Evolutionary conservation across 495 filamentous ascomycete species (phyloP).

Genomic region (Pyronema domesticum): DNA sequence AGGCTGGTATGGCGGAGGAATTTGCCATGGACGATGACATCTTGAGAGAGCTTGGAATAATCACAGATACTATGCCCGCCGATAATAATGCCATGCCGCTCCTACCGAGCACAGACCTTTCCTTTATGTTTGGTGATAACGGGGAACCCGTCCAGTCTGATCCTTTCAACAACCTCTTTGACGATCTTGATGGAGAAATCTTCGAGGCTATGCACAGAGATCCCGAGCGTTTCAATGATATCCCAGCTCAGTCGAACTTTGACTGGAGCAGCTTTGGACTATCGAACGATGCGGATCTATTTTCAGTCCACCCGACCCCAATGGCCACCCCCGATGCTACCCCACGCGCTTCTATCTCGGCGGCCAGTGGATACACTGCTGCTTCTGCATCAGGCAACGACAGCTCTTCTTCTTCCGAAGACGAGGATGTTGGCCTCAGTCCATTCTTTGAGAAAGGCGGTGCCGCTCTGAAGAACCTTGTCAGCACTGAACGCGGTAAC

Average conservation of each 20-base stretch:
- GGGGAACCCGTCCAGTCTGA: neutral
- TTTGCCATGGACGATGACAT: constrained; percentile 10
- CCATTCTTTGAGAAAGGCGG: constrained; percentile 19
- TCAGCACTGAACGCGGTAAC: constrained; percentile 11
- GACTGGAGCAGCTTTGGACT: constrained; percentile 7
- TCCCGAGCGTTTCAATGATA: constrained; percentile 14
- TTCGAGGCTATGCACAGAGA: constrained; percentile 19
- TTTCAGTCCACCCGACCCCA: constrained; percentile 18
- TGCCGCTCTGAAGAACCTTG: constrained; percentile 16
- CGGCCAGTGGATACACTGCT: constrained; percentile 2
- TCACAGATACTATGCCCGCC: neutral
- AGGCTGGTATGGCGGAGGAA: constrained; percentile 15
- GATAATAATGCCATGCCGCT: neutral
- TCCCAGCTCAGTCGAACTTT: constrained; percentile 7
- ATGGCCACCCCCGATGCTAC: constrained; percentile 14
- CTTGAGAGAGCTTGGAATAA: neutral
- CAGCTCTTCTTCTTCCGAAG: constrained; percentile 11
- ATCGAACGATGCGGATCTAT: constrained; percentile 11
- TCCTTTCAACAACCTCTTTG: constrained; percentile 4
- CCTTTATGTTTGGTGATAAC: neutral
- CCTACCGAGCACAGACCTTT: neutral
- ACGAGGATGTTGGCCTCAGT: constrained; percentile 10
- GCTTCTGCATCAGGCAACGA: constrained; percentile 8
- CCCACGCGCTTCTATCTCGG: constrained; percentile 18
- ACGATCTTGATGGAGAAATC: constrained; percentile 19